A percentile compares a stretch with the other conserved stretches of the same genome.
phyloP scores from a whole-genome alignment of 768 basidiomycete genomes.

The Calocybe gangraenosa region DNA sequence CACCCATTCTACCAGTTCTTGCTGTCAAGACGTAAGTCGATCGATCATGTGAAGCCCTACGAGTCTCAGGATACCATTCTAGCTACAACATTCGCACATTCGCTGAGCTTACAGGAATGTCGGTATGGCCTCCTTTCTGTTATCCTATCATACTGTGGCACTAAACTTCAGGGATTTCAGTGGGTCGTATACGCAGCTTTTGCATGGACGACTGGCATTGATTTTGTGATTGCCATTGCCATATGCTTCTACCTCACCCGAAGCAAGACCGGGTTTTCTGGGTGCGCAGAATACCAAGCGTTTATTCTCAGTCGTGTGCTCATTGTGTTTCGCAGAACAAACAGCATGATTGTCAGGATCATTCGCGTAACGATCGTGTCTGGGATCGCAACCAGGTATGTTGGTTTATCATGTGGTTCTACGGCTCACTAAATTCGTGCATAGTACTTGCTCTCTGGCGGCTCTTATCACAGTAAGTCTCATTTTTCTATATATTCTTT shows the following conservation, averaged over 20 bases:
- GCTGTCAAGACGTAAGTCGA: constrained; percentile 17
- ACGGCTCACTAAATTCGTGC: too few species aligned
- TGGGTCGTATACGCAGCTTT: too few species aligned
- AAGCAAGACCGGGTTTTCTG: constrained; percentile 18
- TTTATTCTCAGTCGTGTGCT: not conserved
- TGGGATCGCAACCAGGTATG: constrained; percentile 18
- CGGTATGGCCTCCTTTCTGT: constrained; percentile 10
- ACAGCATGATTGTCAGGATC: constrained; percentile 14
- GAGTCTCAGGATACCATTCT: too few species aligned
- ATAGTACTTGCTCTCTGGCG: too few species aligned
- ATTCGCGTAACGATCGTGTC: constrained; percentile 18
- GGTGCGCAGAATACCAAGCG: constrained; percentile 2
- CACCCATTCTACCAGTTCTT: constrained; percentile 9
- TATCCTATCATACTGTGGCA: constrained; percentile 15
- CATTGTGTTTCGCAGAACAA: constrained; percentile 11
- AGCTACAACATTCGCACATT: not conserved
- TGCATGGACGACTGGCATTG: constrained; percentile 18
- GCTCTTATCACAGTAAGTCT: too few species aligned
- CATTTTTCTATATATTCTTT: too few species aligned
- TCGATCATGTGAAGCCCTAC: not conserved
- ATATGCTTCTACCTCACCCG: constrained; percentile 21
- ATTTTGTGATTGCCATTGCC: constrained; percentile 23
- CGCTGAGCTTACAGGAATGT: too few species aligned
- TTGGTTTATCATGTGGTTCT: too few species aligned
- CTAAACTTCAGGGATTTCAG: not conserved